A percentile compares a stretch with the other conserved stretches of the same genome.
These are phyloP conservation scores for Begonia loranthoides DNA, from an alignment of 306 rosid genomes.

Conservation along the genomic window DNA sequence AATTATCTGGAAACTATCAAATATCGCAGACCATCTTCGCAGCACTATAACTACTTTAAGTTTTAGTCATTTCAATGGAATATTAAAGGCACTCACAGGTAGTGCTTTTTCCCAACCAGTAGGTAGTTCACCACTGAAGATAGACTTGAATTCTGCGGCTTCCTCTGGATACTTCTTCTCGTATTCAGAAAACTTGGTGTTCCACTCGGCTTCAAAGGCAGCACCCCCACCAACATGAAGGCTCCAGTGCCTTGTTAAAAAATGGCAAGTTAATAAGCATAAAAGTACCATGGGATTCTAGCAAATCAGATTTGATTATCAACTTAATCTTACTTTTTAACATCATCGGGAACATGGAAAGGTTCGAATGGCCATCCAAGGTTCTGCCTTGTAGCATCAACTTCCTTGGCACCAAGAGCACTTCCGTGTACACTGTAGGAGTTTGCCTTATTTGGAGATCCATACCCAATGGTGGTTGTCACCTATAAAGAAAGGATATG, in stretches of 20 bases:
- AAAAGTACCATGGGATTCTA: conserved; percentile 9
- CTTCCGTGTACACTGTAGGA: conserved; percentile 97
- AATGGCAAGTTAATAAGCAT: not conserved
- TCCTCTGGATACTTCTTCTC: conserved; percentile 87
- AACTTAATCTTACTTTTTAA: conserved; percentile 44
- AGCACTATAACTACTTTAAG: too few species aligned
- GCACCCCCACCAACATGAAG: conserved; percentile 73
- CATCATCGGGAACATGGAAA: conserved; percentile 95
- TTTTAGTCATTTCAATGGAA: too few species aligned
- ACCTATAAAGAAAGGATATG: conserved; percentile 36
- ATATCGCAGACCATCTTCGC: too few species aligned
- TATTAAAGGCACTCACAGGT: conserved; percentile 43
- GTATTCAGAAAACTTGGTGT: conserved; percentile 73
- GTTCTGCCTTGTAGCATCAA: conserved; percentile 88
- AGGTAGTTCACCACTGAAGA: conserved; percentile 59
- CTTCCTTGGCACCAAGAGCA: conserved; percentile 97
- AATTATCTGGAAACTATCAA: too few species aligned
- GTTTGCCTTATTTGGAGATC: conserved; percentile 97
- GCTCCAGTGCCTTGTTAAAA: conserved; percentile 73
- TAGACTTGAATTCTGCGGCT: conserved; percentile 62
- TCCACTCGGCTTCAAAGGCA: conserved; percentile 82
- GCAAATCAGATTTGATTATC: conserved; percentile 3
- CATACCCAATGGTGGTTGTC: conserved; percentile 94
- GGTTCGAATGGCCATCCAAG: conserved; percentile 96
- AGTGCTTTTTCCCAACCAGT: conserved; percentile 97